These are phyloP conservation scores for Tricholoma hemisulphureum DNA, from an alignment of 768 basidiomycete species.

Conservation along the genomic window DNA sequence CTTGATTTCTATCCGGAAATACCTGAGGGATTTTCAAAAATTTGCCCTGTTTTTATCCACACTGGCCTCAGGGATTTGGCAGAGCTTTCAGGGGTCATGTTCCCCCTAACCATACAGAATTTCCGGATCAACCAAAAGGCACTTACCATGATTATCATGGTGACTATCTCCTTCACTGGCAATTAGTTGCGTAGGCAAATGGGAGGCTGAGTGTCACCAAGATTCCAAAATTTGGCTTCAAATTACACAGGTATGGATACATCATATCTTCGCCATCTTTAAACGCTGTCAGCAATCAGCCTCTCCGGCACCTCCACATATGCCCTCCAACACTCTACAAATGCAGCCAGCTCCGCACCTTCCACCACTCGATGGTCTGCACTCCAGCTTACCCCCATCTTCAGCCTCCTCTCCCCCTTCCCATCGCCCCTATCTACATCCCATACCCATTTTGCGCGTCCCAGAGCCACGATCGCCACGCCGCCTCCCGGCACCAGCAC, in stretches of 20 bases:
- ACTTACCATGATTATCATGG: no score
- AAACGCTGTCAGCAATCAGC: conserved; percentile 57
- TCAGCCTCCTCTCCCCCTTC: conserved; percentile 51
- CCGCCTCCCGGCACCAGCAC: conserved; percentile 82
- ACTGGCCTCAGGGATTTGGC: no score
- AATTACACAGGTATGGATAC: not conserved
- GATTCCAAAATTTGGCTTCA: not conserved
- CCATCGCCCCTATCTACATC: conserved; percentile 54
- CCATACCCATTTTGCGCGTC: conserved; percentile 75
- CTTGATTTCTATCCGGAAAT: no score
- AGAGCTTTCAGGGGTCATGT: no score
- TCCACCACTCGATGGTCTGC: conserved; percentile 88
- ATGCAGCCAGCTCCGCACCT: conserved; percentile 85
- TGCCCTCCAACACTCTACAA: conserved; percentile 80
- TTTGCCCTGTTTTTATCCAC: no score
- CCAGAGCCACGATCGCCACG: conserved; percentile 81
- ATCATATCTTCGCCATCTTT: not conserved
- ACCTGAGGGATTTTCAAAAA: no score
- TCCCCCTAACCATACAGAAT: no score
- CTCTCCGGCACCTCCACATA: conserved; percentile 77
- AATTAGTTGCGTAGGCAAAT: no score
- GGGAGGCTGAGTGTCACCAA: no score
- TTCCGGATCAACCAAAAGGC: no score
- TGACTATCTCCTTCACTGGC: no score
- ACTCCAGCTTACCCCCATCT: conserved; percentile 73